phyloP scores from a whole-genome alignment of 345 rosid genomes.

The Rhodamnia argentea region DNA sequence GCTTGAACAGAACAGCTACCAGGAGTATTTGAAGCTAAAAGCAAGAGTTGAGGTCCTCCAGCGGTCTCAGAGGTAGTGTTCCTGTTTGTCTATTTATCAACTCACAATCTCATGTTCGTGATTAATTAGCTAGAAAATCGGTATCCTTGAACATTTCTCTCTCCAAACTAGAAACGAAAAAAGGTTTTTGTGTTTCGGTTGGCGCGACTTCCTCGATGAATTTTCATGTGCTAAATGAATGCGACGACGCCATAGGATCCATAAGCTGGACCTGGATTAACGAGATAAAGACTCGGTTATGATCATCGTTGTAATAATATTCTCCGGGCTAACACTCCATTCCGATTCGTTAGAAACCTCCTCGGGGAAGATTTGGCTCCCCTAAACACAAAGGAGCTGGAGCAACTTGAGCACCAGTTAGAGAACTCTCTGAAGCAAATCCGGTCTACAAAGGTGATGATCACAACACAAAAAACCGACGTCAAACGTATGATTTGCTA shows the following conservation, averaged over 20 bases:
- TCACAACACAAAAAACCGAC: not conserved
- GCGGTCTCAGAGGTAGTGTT: slow-evolving; percentile 34
- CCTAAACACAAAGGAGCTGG: slow-evolving; percentile 54
- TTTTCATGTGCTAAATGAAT: not conserved
- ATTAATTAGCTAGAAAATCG: not conserved
- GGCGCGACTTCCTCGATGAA: not conserved
- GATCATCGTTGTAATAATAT: not conserved
- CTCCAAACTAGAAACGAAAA: not conserved
- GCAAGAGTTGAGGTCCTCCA: slow-evolving; percentile 42
- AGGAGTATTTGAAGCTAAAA: slow-evolving; percentile 48
- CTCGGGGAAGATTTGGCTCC: slow-evolving; percentile 79
- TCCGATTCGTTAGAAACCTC: slow-evolving; percentile 38
- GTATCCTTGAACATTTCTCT: not conserved
- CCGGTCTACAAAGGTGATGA: slow-evolving; percentile 60
- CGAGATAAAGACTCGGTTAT: not conserved
- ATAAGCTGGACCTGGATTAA: not conserved
- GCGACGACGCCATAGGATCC: not conserved
- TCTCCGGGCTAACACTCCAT: not conserved
- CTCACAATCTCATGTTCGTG: not conserved
- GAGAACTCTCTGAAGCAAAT: slow-evolving; percentile 68
- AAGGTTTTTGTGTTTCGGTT: not conserved
- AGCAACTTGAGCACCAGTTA: slow-evolving; percentile 69
- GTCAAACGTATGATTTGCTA: not conserved
- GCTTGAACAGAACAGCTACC: slow-evolving; percentile 29
- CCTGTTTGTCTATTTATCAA: not conserved